phyloP scores from a whole-genome alignment of 2,329 filamentous ascomycete genomes.

The Hymenoscyphus scutula region DNA sequence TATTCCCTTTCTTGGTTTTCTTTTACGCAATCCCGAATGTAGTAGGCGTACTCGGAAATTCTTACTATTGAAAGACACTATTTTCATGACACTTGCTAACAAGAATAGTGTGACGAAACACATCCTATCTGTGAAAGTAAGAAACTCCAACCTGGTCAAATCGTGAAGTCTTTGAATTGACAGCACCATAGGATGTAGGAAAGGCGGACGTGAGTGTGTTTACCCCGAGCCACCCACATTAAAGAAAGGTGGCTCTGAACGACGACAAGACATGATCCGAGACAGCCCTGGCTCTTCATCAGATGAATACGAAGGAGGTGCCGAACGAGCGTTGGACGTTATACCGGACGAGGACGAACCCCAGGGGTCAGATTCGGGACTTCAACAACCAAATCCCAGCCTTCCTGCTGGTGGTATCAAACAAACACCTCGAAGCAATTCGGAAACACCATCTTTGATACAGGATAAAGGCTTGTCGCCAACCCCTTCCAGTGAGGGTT shows the following conservation, averaged over 20 bases:
- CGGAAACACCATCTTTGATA: conserved; percentile 53
- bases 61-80: background rate
- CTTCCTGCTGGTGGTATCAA: conserved; percentile 41
- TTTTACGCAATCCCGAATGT: background rate
- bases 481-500: conserved; percentile 46
- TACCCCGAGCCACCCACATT: conserved; percentile 71
- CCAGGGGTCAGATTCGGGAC: conserved; percentile 27
- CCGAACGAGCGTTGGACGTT: conserved; percentile 49
- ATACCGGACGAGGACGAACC: conserved; percentile 55
- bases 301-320: conserved; percentile 46
- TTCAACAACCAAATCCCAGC: conserved; percentile 40
- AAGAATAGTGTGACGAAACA: conserved; percentile 79
- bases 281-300: conserved; percentile 51
- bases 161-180: conserved; percentile 26
- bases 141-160: conserved; percentile 24
- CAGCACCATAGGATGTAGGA: conserved; percentile 68
- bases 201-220: conserved; percentile 84
- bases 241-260: background rate
- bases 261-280: conserved; percentile 25
- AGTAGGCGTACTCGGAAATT: background rate
- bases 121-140: conserved; percentile 81
- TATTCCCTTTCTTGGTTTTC: background rate
- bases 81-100: conserved; percentile 26
- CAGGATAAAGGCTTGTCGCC: conserved; percentile 53
- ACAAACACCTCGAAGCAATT: conserved; percentile 44